Conservation (phyloP, 2,329 filamentous ascomycete species). For the Coniochaeta sp. region DNA sequence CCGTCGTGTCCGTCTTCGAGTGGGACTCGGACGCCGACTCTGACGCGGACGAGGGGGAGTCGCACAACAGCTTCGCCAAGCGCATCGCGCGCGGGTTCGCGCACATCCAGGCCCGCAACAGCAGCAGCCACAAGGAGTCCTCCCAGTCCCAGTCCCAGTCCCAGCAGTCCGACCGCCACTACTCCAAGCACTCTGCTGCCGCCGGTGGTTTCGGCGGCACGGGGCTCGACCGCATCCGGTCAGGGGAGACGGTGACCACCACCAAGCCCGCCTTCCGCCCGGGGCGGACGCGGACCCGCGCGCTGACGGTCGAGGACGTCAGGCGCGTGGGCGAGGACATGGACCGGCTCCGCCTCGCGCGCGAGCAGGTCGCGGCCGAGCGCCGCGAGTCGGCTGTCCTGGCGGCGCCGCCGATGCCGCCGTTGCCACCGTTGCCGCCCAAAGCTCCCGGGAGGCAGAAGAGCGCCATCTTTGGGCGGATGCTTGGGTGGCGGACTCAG, state of each 20-base stretch:
- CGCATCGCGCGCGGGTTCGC: slow-evolving; percentile 35
- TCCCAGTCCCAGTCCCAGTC: no score
- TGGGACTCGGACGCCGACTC: slow-evolving; percentile 33
- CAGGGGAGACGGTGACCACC: neutral
- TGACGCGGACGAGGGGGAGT: slow-evolving; percentile 1
- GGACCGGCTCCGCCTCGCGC: neutral
- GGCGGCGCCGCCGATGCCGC: no score
- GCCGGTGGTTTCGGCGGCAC: neutral
- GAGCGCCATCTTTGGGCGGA: slow-evolving; percentile 28
- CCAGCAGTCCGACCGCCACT: no score
- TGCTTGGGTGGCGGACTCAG: slow-evolving; percentile 22
- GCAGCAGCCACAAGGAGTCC: neutral
- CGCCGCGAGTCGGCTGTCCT: slow-evolving; percentile 4
- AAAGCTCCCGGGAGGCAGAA: slow-evolving; percentile 3
- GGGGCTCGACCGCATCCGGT: neutral
- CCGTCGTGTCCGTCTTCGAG: slow-evolving; percentile 39
- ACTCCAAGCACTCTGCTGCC: neutral
- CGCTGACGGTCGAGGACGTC: neutral
- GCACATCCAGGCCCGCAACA: neutral
- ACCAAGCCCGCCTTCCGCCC: neutral
- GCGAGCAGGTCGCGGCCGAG: neutral
- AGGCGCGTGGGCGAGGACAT: neutral
- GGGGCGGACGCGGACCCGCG: neutral
- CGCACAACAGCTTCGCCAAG: slow-evolving; percentile 20
- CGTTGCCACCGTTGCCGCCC: no score